These are phyloP conservation scores for Aureobasidium sp. DNA, from an alignment of 2,329 filamentous ascomycete species.

Conservation along the genomic window DNA sequence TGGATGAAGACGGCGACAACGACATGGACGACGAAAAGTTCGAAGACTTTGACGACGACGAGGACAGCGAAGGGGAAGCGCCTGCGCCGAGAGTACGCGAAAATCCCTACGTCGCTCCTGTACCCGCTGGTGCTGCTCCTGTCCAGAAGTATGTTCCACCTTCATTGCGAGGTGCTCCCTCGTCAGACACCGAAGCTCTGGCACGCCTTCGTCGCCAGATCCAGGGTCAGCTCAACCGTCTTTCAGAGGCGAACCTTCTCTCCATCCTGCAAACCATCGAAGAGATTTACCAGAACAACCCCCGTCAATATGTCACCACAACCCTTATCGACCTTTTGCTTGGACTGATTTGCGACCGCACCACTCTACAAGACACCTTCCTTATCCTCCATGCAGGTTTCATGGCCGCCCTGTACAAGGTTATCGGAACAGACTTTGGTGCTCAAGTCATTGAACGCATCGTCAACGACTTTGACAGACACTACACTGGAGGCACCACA, in stretches of 20 bases:
- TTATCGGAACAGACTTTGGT: conserved; percentile 81
- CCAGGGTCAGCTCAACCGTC: conserved; percentile 82
- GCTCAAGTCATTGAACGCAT: conserved; percentile 74
- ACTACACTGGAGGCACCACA: conserved; percentile 48
- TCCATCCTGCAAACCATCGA: conserved; percentile 77
- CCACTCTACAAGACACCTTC: conserved; percentile 75
- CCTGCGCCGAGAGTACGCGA: conserved; percentile 50
- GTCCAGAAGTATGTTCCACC: conserved; percentile 79
- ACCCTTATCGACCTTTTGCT: conserved; percentile 69
- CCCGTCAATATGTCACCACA: conserved; percentile 80
- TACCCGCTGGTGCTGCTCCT: conserved; percentile 27
- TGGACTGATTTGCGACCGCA: conserved; percentile 68
- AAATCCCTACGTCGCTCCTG: conserved; percentile 81
- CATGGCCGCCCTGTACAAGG: conserved; percentile 75
- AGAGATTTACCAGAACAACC: conserved; percentile 70
- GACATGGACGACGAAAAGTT: conserved; percentile 24
- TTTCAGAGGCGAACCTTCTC: conserved; percentile 83
- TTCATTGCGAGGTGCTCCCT: conserved; percentile 58
- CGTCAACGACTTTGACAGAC: conserved; percentile 62
- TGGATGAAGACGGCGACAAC: conserved; percentile 28
- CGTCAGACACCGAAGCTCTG: conserved; percentile 57
- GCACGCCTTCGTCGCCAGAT: conserved; percentile 66
- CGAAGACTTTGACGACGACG: conserved; percentile 25
- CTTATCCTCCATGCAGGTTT: conserved; percentile 87
- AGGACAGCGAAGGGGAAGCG: conserved; percentile 25